phyloP scores from a whole-genome alignment of 2,329 filamentous ascomycete genomes.

The Monosporascus ibericus region DNA sequence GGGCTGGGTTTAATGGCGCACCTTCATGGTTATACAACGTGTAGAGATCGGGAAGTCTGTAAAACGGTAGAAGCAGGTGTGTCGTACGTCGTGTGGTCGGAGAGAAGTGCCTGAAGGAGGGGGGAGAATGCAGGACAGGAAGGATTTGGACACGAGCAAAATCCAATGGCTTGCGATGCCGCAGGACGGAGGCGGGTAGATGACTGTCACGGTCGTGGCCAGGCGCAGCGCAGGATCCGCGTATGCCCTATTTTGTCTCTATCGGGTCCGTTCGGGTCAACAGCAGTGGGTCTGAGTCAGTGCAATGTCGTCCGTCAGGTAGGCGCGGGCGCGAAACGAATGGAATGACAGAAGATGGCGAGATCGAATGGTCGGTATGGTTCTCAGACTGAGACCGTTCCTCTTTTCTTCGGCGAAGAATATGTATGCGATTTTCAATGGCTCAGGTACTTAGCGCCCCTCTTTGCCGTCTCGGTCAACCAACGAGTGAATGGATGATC shows the following conservation, averaged over 20 bases:
- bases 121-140: slow-evolving; percentile 12
- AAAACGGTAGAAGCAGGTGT: slow-evolving; percentile 1
- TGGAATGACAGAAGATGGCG: slow-evolving; percentile 16
- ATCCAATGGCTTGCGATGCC: slow-evolving; percentile 15
- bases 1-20: slow-evolving; percentile 24
- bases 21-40: slow-evolving; percentile 29
- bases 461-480: slow-evolving; percentile 1
- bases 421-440: slow-evolving; percentile 6
- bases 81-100: slow-evolving; percentile 4
- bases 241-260: slow-evolving; percentile 10
- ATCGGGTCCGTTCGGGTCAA: slow-evolving; percentile 18
- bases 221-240: slow-evolving; percentile 15
- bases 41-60: slow-evolving; percentile 16
- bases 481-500: not conserved
- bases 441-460: not conserved
- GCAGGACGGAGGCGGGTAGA: slow-evolving; percentile 14
- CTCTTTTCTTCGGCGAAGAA: slow-evolving; percentile 12
- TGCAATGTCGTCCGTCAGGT: slow-evolving; percentile 16
- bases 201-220: slow-evolving; percentile 16
- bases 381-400: slow-evolving; percentile 20
- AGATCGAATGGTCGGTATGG: slow-evolving; percentile 9
- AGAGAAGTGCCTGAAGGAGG: slow-evolving; percentile 10
- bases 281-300: slow-evolving; percentile 22
- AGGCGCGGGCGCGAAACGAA: slow-evolving; percentile 7
- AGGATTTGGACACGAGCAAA: slow-evolving; percentile 15